Evolutionary conservation across 1,284 basidiomycete species (phyloP).

Genomic region (Farysia itapuensis): DNA sequence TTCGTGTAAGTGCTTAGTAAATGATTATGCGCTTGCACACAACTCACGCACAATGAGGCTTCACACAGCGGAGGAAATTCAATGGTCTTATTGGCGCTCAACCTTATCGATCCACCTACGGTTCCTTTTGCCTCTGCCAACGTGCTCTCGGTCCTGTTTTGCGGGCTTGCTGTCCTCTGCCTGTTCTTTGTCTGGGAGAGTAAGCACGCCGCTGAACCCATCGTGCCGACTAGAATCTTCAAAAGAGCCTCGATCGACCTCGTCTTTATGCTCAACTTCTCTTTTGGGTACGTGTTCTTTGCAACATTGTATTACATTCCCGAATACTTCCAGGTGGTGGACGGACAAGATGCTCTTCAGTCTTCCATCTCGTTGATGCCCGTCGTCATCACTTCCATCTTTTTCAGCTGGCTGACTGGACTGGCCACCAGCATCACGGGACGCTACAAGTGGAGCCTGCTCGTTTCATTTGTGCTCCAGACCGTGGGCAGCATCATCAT

Average conservation of each 20-base stretch:
- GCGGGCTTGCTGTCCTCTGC: conserved; percentile 1
- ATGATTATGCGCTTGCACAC: too few species aligned
- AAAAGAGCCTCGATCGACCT: background rate
- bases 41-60: background rate
- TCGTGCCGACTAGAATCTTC: conserved; percentile 8
- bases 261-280: conserved; percentile 3
- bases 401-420: conserved; percentile 9
- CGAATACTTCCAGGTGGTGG: conserved; percentile 9
- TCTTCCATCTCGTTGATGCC: conserved; percentile 6
- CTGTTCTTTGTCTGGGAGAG: conserved; percentile 4
- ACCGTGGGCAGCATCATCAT: background rate
- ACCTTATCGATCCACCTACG: conserved; percentile 1
- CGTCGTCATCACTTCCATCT: conserved; percentile 6
- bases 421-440: conserved; percentile 2
- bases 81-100: background rate
- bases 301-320: conserved; percentile 7
- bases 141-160: conserved; percentile 1
- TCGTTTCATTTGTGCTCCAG: conserved; percentile 1
- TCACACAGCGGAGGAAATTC: background rate
- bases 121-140: background rate
- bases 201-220: conserved; percentile 2
- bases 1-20: conserved; percentile 9
- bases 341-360: conserved; percentile 2
- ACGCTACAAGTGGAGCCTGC: conserved; percentile 6
- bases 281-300: conserved; percentile 10